Percentiles rank a stretch among this genome's conserved stretches.
Evolutionary conservation across 306 rosid species (phyloP).

Genomic region (Citrullus amarus): DNA sequence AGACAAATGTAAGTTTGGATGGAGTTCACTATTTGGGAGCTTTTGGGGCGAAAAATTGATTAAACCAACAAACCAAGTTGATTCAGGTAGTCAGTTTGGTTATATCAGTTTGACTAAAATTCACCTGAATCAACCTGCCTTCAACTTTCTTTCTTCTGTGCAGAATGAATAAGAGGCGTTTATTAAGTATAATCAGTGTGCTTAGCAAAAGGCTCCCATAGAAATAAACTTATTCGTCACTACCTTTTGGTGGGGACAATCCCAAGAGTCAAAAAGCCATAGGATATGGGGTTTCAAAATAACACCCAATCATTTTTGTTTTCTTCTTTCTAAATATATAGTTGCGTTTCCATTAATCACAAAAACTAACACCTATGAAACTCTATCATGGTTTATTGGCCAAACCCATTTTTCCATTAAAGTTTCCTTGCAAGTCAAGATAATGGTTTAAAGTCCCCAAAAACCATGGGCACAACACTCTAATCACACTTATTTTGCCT

Average conservation of each 20-base stretch:
- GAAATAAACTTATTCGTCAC: neutral
- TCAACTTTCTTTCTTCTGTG: neutral
- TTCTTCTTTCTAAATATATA: neutral
- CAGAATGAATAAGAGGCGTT: neutral
- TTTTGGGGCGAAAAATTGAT: too few relatives aligned
- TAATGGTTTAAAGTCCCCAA: neutral
- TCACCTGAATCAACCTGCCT: neutral
- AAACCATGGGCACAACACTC: neutral
- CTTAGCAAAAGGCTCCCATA: neutral
- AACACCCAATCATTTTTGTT: neutral
- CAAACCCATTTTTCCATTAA: neutral
- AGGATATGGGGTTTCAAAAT: neutral
- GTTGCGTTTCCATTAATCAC: neutral
- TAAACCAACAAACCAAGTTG: neutral
- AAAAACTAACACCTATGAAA: neutral
- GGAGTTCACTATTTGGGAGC: neutral
- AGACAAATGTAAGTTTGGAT: neutral
- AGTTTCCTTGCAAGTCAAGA: neutral
- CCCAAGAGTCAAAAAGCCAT: neutral
- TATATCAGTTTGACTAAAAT: neutral
- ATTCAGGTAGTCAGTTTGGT: neutral
- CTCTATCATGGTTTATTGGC: neutral
- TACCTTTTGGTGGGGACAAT: neutral
- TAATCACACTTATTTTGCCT: neutral
- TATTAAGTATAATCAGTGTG: neutral